Percentiles rank a stretch among this genome's conserved stretches.
Evolutionary conservation across 192 early-diverging fungal species (phyloP).

Genomic region (Rhizophagus sp.): DNA sequence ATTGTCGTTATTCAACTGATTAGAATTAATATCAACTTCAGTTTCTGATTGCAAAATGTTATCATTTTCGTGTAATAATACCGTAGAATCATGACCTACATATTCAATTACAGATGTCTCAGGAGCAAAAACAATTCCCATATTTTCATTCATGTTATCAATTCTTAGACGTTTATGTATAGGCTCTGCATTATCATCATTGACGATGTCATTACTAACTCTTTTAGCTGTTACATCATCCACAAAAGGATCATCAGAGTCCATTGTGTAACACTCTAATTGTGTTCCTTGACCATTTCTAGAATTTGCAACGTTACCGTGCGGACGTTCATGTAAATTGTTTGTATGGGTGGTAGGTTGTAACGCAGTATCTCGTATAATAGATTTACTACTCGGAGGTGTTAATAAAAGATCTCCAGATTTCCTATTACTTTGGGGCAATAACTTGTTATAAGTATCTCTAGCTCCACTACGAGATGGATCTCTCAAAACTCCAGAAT

Average conservation of each 20-base stretch:
- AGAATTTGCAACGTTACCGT: neutral
- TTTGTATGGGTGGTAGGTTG: neutral
- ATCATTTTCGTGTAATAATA: neutral
- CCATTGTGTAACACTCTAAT: neutral
- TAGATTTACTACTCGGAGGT: neutral
- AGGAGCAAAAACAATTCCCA: neutral
- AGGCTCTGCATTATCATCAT: neutral
- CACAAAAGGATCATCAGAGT: neutral
- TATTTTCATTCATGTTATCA: neutral
- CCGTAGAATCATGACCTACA: neutral
- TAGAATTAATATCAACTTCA: neutral
- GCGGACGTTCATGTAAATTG: neutral
- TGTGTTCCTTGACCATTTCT: neutral
- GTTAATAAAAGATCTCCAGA: neutral
- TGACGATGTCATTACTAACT: neutral
- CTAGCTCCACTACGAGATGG: neutral
- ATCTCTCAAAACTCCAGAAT: neutral
- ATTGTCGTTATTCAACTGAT: neutral
- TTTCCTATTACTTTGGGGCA: neutral
- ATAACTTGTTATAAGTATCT: neutral
- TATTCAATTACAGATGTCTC: neutral
- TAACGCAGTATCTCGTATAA: neutral
- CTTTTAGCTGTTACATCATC: neutral
- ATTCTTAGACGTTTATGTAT: neutral
- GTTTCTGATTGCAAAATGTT: neutral